Base-by-base conservation (phyloP, 495 filamentous ascomycete genomes). In the Pyrenula aspistea region DNA sequence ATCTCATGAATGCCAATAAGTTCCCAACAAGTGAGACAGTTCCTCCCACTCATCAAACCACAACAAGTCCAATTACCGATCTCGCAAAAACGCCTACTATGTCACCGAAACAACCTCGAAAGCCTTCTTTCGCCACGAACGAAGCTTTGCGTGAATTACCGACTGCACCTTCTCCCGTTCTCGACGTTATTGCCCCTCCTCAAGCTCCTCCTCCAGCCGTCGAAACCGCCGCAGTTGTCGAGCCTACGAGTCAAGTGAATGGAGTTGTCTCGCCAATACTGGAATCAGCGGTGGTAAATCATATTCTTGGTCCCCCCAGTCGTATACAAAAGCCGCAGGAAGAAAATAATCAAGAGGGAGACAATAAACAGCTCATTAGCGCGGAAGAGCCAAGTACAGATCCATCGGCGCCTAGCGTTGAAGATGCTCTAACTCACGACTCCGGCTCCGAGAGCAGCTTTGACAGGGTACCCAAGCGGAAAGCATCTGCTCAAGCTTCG, bases 1-100 rank as follows among this genome's bases (percentile, higher is more conserved):
- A 76, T 53, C 62, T 77, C 53, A 71, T 73, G 15, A 65, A 73
- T 10, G 72, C 74, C 0, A 64, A 65, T 20, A 70, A 72, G 59
- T 68, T 71, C 48, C 62, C 65, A n/a, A 65, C 68, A 12, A 56
- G 31, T 15, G 8, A 42, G 4, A 15, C 4, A 15, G 15, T 15
- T 15, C 59, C 10, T 53, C 56, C 20, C 66, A 63, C 25, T 55
- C 56, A 22, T 25, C 61, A 10, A 74, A 73, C 53, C 62, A 66
- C 59, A 64, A 69, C 50, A 76, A 69, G 58, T 69, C 71, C 48
- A 70, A 72, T 58, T 68, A 72, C 36, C 63, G 68, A 23, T 65
- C 59, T 53, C 54, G 64, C 48, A 61, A 65, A 19, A 62, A 65
- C 48, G 59, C 56, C 31, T 15, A 42, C 31, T 15, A 15, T 15